A percentile compares a stretch with the other conserved stretches of the same genome.
Evolutionary conservation across 352 stramenopile genomes (phyloP).

Genomic region (Phytopythium litorale): DNA sequence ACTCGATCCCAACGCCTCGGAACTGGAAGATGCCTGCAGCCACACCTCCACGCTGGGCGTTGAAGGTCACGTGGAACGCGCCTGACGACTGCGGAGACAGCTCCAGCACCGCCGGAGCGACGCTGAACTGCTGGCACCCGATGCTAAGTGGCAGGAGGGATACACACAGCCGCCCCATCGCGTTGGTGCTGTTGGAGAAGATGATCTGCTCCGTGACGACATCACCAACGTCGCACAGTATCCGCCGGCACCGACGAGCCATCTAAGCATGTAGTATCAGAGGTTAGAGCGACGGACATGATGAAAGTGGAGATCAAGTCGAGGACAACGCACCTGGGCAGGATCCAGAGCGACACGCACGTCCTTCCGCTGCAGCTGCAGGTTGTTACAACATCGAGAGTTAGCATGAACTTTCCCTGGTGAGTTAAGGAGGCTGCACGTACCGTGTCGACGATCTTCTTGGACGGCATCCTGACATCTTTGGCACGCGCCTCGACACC

Average conservation of each 20-base stretch:
- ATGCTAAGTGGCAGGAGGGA: slow-evolving; percentile 78
- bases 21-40: slow-evolving; percentile 87
- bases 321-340: slow-evolving; percentile 19
- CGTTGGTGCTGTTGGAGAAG: slow-evolving; percentile 65
- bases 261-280: slow-evolving; percentile 19
- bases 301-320: not conserved
- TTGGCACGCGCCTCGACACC: not conserved
- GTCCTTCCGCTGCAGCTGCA: slow-evolving; percentile 20
- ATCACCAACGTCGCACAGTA: slow-evolving; percentile 69
- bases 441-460: not conserved
- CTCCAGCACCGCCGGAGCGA: slow-evolving; percentile 74
- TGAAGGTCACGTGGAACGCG: slow-evolving; percentile 70
- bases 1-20: slow-evolving; percentile 58
- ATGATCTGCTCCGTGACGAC: slow-evolving; percentile 70
- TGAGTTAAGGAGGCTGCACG: not conserved
- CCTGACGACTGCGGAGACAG: slow-evolving; percentile 49
- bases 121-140: slow-evolving; percentile 80
- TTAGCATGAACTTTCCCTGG: not conserved
- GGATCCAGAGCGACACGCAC: slow-evolving; percentile 21
- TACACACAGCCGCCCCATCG: slow-evolving; percentile 62
- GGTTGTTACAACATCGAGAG: not conserved
- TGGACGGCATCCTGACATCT: not conserved
- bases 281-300: not conserved
- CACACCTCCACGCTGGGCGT: slow-evolving; percentile 47
- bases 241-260: slow-evolving; percentile 52